Evolutionary conservation across 2,329 filamentous ascomycete species (phyloP).

Genomic region (Clarireedia monteithiana): DNA sequence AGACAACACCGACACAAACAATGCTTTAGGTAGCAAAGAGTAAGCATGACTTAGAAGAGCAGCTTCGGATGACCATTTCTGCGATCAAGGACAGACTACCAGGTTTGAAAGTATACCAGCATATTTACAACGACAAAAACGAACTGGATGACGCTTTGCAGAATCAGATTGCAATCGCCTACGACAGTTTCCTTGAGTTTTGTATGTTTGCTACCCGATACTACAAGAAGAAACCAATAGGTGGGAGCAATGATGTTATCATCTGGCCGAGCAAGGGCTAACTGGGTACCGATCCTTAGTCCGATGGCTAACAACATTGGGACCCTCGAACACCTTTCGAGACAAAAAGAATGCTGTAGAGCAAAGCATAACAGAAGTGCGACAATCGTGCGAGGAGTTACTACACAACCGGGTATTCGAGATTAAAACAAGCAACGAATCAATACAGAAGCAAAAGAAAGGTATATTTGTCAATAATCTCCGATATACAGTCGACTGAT

Average conservation of each 20-base stretch:
- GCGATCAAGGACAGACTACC: background rate
- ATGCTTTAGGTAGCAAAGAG: background rate
- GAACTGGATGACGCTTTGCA: background rate
- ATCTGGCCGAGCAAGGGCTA: background rate
- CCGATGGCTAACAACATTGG: background rate
- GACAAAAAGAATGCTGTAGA: background rate
- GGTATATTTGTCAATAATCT: background rate
- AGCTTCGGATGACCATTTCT: background rate
- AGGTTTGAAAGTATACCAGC: background rate
- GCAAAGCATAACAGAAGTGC: background rate
- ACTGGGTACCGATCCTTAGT: background rate
- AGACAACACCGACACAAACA: background rate
- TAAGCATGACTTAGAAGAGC: background rate
- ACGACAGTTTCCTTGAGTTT: background rate
- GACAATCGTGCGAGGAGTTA: background rate
- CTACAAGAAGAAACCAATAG: background rate
- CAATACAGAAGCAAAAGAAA: background rate
- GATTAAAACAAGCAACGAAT: background rate
- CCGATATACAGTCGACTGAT: background rate
- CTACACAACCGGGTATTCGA: background rate
- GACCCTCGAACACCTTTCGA: background rate
- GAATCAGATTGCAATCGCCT: background rate
- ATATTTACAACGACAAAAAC: background rate
- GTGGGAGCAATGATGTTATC: background rate
- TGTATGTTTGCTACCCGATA: background rate